Evolutionary conservation across 129 eudicot species (phyloP), one percentile per base, ranked within the genome.

Genomic region (Lactuca sativa): DNA sequence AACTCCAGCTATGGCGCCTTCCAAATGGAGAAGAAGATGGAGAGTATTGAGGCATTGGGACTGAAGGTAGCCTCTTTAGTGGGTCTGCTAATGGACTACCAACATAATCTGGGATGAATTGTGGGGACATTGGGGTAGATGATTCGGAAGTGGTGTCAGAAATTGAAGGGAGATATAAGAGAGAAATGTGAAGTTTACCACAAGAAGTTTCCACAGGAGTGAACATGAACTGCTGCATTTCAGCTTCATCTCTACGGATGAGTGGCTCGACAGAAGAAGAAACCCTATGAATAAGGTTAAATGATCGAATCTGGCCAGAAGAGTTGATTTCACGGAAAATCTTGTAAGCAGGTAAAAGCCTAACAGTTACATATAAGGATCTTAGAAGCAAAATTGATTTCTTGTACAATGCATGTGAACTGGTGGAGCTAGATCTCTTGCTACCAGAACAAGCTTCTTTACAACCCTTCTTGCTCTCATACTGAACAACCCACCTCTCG

Each of bases 1-100:
- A 78, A 67, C 96, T 84, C 98, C 98, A 92, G 67, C 98, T 92
- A 83, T 89, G 98, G 8, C 91, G 89, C 74, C 95, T 83, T 44
- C 80, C 88, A 71, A 82, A 86, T 11, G 91, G 89, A 4, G 84
- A 84, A 11, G 87, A 77, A 13, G 90, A 80, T 18, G 96, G 90
- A 47, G 82, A 91, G 58, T 64, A 75, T 10, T 75, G 90, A 7
- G 85, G 80, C 36, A 62, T 57, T 16, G 89, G 81, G 62, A 75
- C 69, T 15, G 90, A 88, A 21, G 98, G 90, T 74, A 89, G 60
- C 66, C 92, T 74, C 73, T 83, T 92, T 14, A 89, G 77, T 38
- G 88, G 95, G 55, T 86, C 92, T 3, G 96, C 90, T 84, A 89
- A 18, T 16, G 96, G 96, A 78, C 98, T 92, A 34, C 98, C 95